phyloP scores from a whole-genome alignment of 371 early-diverging fungal genomes.

The Mucor indicus region DNA sequence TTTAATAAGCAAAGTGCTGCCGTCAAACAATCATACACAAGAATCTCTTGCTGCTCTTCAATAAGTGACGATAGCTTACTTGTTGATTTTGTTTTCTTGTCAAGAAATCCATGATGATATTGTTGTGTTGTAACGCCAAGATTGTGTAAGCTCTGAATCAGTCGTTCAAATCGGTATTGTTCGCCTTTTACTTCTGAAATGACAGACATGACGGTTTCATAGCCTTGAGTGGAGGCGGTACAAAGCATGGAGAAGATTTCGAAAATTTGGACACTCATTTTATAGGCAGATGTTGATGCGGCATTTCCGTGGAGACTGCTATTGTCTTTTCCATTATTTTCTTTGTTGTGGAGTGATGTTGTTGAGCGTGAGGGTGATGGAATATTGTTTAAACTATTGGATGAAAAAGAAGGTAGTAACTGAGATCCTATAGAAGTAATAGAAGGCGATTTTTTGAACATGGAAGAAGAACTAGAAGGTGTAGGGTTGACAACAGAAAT shows the following conservation, averaged over 20 bases:
- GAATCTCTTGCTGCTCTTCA: slow-evolving; percentile 4
- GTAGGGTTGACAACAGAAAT: not conserved
- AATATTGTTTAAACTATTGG: slow-evolving; percentile 14
- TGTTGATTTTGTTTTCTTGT: not conserved
- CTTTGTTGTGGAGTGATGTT: not conserved
- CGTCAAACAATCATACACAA: slow-evolving; percentile 49
- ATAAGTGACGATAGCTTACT: not conserved
- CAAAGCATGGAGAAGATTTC: slow-evolving; percentile 38
- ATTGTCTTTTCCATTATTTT: not conserved
- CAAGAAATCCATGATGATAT: too few relatives aligned
- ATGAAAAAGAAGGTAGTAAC: slow-evolving; percentile 16
- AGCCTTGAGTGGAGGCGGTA: slow-evolving; percentile 44
- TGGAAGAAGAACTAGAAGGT: slow-evolving; percentile 4
- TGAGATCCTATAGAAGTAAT: slow-evolving; percentile 18
- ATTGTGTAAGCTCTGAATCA: slow-evolving; percentile 44
- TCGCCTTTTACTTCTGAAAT: slow-evolving; percentile 62
- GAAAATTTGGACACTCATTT: slow-evolving; percentile 12
- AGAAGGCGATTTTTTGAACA: slow-evolving; percentile 16
- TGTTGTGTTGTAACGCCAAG: too few relatives aligned
- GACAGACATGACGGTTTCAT: slow-evolving; percentile 43
- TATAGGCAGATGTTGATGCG: not conserved
- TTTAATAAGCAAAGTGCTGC: slow-evolving; percentile 52
- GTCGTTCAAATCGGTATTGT: slow-evolving; percentile 61
- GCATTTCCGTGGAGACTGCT: not conserved
- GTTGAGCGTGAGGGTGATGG: slow-evolving; percentile 35